These are phyloP conservation scores for Arthrobotrys musiformis DNA, from an alignment of 2,329 filamentous ascomycete genomes.

Conservation along the genomic window DNA sequence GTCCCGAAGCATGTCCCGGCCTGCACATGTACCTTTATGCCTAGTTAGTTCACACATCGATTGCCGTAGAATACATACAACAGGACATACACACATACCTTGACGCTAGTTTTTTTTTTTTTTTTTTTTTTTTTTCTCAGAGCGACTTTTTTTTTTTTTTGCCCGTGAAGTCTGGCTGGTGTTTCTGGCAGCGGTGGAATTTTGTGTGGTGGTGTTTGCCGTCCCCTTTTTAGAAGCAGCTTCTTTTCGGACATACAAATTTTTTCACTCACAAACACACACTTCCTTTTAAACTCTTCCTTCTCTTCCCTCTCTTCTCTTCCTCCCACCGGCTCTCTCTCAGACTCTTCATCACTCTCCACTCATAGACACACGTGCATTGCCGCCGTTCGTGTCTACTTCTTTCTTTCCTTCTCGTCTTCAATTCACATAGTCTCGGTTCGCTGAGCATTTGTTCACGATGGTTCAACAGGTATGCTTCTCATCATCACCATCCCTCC, in stretches of 20 bases:
- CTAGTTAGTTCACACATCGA: slow-evolving; percentile 1
- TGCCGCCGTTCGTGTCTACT: slow-evolving; percentile 43
- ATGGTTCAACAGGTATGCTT: slow-evolving; percentile 55
- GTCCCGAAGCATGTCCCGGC: slow-evolving; percentile 4
- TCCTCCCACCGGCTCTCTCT: slow-evolving; percentile 32
- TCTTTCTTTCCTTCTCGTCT: slow-evolving; percentile 40
- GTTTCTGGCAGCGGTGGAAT: no score
- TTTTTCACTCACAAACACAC: slow-evolving; percentile 54
- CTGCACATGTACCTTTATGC: slow-evolving; percentile 34
- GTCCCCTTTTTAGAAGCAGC: slow-evolving; percentile 50
- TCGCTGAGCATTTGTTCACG: slow-evolving; percentile 51
- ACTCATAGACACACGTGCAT: slow-evolving; percentile 55
- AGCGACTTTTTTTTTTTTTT: slow-evolving; percentile 32
- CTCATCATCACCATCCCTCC: background rate
- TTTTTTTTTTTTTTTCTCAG: slow-evolving; percentile 17
- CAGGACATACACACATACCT: no score
- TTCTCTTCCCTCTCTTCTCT: slow-evolving; percentile 37
- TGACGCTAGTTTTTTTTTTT: no score
- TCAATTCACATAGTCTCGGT: slow-evolving; percentile 43
- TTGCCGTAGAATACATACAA: slow-evolving; percentile 13
- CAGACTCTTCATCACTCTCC: slow-evolving; percentile 50
- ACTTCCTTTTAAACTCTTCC: slow-evolving; percentile 53
- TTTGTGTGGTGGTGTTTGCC: slow-evolving; percentile 28
- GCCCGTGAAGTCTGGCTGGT: background rate
- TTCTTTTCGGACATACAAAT: slow-evolving; percentile 43